phyloP scores from a whole-genome alignment of 768 basidiomycete species.

The Tricholoma flavovirens region DNA sequence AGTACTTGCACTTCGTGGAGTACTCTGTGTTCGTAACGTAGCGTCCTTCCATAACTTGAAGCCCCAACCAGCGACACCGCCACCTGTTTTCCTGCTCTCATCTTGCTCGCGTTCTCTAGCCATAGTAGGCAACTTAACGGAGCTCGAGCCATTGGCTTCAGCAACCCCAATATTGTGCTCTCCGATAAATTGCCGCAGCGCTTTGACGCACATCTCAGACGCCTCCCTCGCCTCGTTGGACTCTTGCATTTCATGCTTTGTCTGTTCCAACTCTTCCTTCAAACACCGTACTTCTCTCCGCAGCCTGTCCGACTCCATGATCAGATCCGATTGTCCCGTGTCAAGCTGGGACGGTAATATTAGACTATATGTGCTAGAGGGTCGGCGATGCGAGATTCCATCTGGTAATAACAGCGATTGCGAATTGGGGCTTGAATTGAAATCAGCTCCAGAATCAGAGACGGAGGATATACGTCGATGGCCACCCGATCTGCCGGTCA shows the following conservation, averaged over 20 bases:
- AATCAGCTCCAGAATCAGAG: slow-evolving; percentile 49
- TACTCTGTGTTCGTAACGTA: slow-evolving; percentile 18
- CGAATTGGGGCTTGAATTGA: slow-evolving; percentile 29
- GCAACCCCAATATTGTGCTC: slow-evolving; percentile 58
- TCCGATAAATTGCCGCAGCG: slow-evolving; percentile 76
- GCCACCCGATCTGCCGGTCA: slow-evolving; percentile 50
- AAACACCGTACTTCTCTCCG: slow-evolving; percentile 53
- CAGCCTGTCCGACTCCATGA: slow-evolving; percentile 48
- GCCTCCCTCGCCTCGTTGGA: slow-evolving; percentile 82
- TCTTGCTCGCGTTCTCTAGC: slow-evolving; percentile 33
- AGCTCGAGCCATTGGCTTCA: slow-evolving; percentile 13
- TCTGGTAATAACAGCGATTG: slow-evolving; percentile 32
- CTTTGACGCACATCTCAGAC: slow-evolving; percentile 78
- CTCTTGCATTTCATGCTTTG: slow-evolving; percentile 66
- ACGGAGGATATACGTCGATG: slow-evolving; percentile 75
- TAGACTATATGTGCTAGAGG: slow-evolving; percentile 52
- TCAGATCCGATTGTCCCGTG: slow-evolving; percentile 20
- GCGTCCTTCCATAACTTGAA: slow-evolving; percentile 65
- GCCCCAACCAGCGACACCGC: slow-evolving; percentile 45
- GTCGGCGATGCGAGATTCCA: slow-evolving; percentile 27
- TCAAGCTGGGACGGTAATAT: slow-evolving; percentile 37
- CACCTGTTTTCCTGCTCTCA: slow-evolving; percentile 24
- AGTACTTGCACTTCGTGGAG: slow-evolving; percentile 23
- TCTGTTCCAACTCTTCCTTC: slow-evolving; percentile 56
- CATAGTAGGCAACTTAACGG: slow-evolving; percentile 36